These are phyloP conservation scores for Malus sylvestris DNA, from an alignment of 306 rosid species.

Conservation along the genomic window DNA sequence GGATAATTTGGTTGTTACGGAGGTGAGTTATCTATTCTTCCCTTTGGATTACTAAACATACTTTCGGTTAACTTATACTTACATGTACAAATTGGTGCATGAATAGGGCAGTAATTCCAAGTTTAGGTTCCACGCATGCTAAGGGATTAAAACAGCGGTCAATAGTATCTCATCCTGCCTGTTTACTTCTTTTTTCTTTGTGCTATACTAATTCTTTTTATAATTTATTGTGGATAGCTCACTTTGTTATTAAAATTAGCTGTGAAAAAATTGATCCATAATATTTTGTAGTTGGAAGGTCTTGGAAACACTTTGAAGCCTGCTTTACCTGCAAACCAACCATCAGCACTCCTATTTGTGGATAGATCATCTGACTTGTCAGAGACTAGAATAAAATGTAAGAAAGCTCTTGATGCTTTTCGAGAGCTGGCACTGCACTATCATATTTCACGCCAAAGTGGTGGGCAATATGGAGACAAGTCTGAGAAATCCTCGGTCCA, in stretches of 20 bases:
- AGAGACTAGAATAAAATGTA: slow-evolving; percentile 51
- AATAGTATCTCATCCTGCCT: background rate
- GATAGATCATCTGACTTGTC: slow-evolving; percentile 67
- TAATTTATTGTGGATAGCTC: background rate
- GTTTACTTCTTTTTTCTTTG: background rate
- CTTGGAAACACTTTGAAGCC: slow-evolving; percentile 40
- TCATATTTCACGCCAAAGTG: slow-evolving; percentile 32
- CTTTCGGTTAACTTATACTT: too few species aligned
- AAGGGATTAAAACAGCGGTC: background rate
- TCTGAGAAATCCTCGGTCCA: slow-evolving; percentile 29
- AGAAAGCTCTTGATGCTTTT: slow-evolving; percentile 56
- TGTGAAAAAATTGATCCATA: background rate
- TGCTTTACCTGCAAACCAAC: slow-evolving; percentile 62
- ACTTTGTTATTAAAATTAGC: background rate
- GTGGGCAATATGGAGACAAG: slow-evolving; percentile 24
- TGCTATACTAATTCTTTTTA: background rate
- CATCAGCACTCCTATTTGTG: slow-evolving; percentile 74
- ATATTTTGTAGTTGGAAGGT: slow-evolving; percentile 63
- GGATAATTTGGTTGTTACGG: slow-evolving; percentile 47
- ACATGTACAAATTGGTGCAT: background rate
- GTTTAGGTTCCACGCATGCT: background rate
- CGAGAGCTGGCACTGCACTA: slow-evolving; percentile 60
- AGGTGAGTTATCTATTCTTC: slow-evolving; percentile 41
- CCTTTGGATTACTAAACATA: background rate
- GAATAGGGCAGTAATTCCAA: background rate